Evolutionary conservation across 2,329 filamentous ascomycete species (phyloP), one percentile per base, ranked within the genome.

Genomic region (Trichoderma sp.): DNA sequence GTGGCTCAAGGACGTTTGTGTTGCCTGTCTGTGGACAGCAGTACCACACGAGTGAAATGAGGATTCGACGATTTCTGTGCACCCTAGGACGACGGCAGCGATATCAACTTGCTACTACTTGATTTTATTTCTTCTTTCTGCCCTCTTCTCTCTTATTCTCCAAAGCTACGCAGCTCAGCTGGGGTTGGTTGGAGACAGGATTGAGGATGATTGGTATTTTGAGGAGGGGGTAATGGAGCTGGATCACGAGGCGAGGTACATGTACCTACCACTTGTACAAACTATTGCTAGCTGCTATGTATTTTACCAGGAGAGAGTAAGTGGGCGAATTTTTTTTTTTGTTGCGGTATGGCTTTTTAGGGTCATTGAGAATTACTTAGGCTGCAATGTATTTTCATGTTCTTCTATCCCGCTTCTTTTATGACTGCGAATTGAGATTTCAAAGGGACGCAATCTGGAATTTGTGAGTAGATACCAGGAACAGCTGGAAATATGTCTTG

Each of bases 281-380:
- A 49, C 0, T 32, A 60, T 34, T 59, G 34, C 59, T 67, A 16
- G 43, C 26, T 60, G 43, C 28, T 32, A 43, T n/a, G 16, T 39
- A n/a, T 43, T 18, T 28, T 54, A 55, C 16, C 21, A 37, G 51
- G 32, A 37, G 39, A 18, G 16, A 24, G 51, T 16, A 30, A 32
- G 8, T 67, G 18, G 46, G 7, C 5, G 16, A n/a, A 11, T 34
- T n/a, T 51, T 5, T n/a, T 51, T 5, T 32, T 46, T 37, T 66
- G 37, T 26, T 46, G 56, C 52, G 32, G 39, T 28, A 66, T 43
- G 18, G 18, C 37, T 55, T 65, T 37, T 24, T 46, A 43, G 32
- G 61, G 32, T 65, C n/a, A 24, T 21, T 58, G 39, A 37, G n/a
- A 64, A 66, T 58, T 59, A 34, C 39, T 39, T 30, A 65, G 61